These are phyloP conservation scores for Cladophialophora chaetospira DNA, from an alignment of 2,329 filamentous ascomycete species.

Conservation along the genomic window DNA sequence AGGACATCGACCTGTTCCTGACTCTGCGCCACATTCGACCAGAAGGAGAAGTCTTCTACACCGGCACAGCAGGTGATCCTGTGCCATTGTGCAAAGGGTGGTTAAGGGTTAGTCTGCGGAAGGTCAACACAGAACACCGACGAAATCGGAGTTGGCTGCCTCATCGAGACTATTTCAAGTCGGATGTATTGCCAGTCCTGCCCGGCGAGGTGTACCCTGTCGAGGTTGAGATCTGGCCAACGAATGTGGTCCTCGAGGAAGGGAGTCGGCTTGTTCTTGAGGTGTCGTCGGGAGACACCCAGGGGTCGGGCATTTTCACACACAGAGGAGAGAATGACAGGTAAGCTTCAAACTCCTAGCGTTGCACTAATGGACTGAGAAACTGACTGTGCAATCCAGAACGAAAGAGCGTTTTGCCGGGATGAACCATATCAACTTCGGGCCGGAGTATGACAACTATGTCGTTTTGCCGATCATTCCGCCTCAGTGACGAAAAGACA, in stretches of 20 bases:
- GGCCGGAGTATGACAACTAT: constrained; percentile 49
- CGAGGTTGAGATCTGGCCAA: constrained; percentile 48
- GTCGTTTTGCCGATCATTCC: constrained; percentile 54
- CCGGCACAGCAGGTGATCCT: constrained; percentile 56
- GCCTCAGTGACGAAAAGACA: too few relatives aligned
- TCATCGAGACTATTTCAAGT: constrained; percentile 52
- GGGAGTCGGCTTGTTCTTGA: constrained; percentile 36
- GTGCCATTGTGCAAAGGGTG: constrained; percentile 57
- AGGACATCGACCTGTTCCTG: constrained; percentile 50
- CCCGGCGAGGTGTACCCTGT: constrained; percentile 54
- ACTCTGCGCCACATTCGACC: neutral
- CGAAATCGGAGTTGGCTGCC: constrained; percentile 44
- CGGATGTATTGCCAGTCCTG: constrained; percentile 51
- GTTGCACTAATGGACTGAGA: constrained; percentile 32
- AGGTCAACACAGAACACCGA: constrained; percentile 47
- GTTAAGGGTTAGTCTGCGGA: constrained; percentile 54
- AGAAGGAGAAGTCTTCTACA: neutral
- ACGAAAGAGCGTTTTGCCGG: constrained; percentile 49
- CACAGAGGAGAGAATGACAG: constrained; percentile 43
- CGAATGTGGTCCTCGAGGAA: constrained; percentile 40
- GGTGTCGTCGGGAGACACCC: constrained; percentile 50
- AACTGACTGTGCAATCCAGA: constrained; percentile 33
- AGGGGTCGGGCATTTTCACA: constrained; percentile 53
- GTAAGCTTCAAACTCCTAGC: constrained; percentile 31
- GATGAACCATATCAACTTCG: constrained; percentile 53